Evolutionary conservation across 2,329 filamentous ascomycete genomes (phyloP), one percentile per base, ranked within the genome.

Genomic region (Pseudocercospora fijiensis): DNA sequence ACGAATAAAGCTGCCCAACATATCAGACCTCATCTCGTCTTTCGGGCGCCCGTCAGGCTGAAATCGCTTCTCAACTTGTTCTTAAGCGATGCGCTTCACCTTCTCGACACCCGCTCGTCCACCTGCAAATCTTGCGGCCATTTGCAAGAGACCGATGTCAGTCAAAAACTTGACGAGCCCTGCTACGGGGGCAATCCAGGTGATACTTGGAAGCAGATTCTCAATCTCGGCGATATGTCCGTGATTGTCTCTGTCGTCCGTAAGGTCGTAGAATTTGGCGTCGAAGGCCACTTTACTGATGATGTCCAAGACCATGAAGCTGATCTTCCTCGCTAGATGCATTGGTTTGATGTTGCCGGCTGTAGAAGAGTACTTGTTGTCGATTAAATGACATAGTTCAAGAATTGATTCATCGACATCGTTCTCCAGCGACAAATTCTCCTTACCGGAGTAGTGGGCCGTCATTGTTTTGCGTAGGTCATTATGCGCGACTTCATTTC

Each of bases 1-100:
- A n/a, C 57, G 43, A n/a, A 63, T 47, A 58, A 66, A 66, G 37
- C 45, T 59, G 4, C 52, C 61, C 5, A 66, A 26, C 64, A 66
- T 66, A 16, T 66, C 58, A 27, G 24, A 24, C 3, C 37, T 22
- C 57, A 53, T 45, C 13, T 51, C 58, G 26, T 22, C 6, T 45
- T 60, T 61, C 4, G 58, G 58, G 13, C 33, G 57, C 5, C 62
- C 62, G 22, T 64, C 53, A 6, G 41, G n/a, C 8, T 62, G 27
- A 45, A 62, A 60, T 7, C 57, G 49, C 27, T 62, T 57, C 1
- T 43, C 41, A 9, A 61, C 60, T 45, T 63, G 63, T 43, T 47
- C 60, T 4, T 57, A 4, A 20, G 60, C 33, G 18, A 63, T 57
- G 10, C 37, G 22, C 11, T 47, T 49, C 1, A 62, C 57, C 20